Evolutionary conservation across 306 rosid species (phyloP).

Genomic region (Argentina anserina): DNA sequence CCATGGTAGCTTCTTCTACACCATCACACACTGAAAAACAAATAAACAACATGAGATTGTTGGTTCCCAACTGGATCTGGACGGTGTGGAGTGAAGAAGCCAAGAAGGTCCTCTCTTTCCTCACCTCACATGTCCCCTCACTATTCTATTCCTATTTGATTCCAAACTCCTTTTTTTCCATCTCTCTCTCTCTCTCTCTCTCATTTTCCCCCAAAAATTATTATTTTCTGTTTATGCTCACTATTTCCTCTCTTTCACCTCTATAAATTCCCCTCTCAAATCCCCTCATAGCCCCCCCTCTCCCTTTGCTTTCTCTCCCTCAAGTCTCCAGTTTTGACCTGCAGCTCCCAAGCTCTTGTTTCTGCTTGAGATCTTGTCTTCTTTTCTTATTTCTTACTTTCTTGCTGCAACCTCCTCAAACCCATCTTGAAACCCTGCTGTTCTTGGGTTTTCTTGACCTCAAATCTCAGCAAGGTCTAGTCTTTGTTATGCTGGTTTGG

Average conservation of each 20-base stretch:
- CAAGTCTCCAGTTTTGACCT: not conserved
- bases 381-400: not conserved
- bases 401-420: not conserved
- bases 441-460: not conserved
- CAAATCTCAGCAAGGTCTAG: slow-evolving; percentile 4
- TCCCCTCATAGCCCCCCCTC: slow-evolving; percentile 31
- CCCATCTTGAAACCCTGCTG: not conserved
- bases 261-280: slow-evolving; percentile 54
- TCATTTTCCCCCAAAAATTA: not conserved
- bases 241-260: slow-evolving; percentile 8
- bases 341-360: slow-evolving; percentile 23
- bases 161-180: slow-evolving; percentile 22
- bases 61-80: slow-evolving; percentile 67
- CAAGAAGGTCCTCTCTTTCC: slow-evolving; percentile 22
- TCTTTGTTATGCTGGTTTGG: slow-evolving; percentile 13
- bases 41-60: slow-evolving; percentile 24
- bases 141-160: slow-evolving; percentile 22
- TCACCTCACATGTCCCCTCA: slow-evolving; percentile 26
- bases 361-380: not conserved
- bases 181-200: not conserved
- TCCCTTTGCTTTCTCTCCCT: slow-evolving; percentile 9
- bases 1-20: not conserved
- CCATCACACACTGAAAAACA: not conserved
- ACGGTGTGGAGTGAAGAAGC: slow-evolving; percentile 30
- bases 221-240: slow-evolving; percentile 15